Base-by-base conservation (phyloP, 495 filamentous ascomycete genomes). In the Bryoglossum gracile region DNA sequence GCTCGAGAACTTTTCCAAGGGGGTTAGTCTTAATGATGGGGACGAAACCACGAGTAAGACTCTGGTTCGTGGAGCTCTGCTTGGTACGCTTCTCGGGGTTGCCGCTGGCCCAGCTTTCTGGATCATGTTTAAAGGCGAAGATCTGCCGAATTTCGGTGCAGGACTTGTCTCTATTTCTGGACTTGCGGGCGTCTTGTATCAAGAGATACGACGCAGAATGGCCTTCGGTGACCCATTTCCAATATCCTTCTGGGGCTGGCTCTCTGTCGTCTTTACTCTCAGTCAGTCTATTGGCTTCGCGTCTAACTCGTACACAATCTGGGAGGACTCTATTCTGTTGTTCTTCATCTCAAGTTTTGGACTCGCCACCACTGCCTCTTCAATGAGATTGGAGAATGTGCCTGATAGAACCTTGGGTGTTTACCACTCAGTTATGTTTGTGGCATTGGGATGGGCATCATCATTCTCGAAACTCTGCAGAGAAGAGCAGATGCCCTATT, bases 401-500 rank as follows among this genome's bases (percentile, higher is more conserved):
- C 62, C 70, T 2, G 84, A 91, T 57, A 77, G 86, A 43, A 73
- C 80, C 22, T 58, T 95, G 2, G 87, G 86, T 44, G 72, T 85
- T 3, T 89, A 86, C 52, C 88, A 98, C 63, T 91, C 92, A 0
- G 60, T 89, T 36, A 65, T 87, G 3, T 97, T 99, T 63, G 73
- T 91, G 48, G 59, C 86, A 24, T 72, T 95, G n/a, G 84, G 82
- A 38, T 81, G 91, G 26, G 8, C 94, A 4, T 84, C 89, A 3
- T 94, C 89, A 10, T 79, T 94, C 51, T 96, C 94, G 17, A 86
- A 88, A 50, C 81, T 97, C 24, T 99, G 92, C 61, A 85, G 92
- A 45, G 92, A 99, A 62, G 92, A 99, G 63, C 92, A 97, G 65
- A 95, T 96, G 87, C 92, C 94, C 1, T 87, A 83, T 68, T 99